phyloP scores from a whole-genome alignment of 2,329 filamentous ascomycete species.

The Septoria linicola region DNA sequence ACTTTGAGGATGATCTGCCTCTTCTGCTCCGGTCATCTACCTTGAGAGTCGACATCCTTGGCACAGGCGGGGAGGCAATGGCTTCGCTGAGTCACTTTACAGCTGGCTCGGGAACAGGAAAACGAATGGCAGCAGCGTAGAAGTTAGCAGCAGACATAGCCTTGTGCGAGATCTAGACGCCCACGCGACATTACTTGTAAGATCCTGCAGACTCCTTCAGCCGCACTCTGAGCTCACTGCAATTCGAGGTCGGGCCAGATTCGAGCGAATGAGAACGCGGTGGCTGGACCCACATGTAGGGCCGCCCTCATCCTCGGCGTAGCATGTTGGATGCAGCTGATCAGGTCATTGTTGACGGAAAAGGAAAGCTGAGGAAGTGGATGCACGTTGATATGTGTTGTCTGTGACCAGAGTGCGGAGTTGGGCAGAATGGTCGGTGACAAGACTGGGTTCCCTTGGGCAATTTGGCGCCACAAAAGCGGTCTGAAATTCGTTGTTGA shows the following conservation, averaged over 20 bases:
- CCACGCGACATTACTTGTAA: slow-evolving; percentile 1
- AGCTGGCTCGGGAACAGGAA: slow-evolving; percentile 10
- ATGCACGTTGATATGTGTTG: background rate
- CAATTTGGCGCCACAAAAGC: slow-evolving; percentile 2
- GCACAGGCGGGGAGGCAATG: slow-evolving; percentile 4
- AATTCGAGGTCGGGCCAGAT: slow-evolving; percentile 1
- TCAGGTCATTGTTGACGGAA: background rate
- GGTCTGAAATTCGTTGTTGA: background rate
- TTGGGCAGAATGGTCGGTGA: background rate
- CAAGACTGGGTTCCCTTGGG: background rate
- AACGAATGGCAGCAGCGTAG: slow-evolving; percentile 13
- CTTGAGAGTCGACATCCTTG: slow-evolving; percentile 35
- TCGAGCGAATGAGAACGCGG: background rate
- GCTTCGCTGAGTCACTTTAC: slow-evolving; percentile 6
- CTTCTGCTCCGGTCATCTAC: slow-evolving; percentile 44
- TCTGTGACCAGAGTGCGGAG: background rate
- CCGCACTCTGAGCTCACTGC: slow-evolving; percentile 13
- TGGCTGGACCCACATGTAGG: slow-evolving; percentile 9
- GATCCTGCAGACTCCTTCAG: slow-evolving; percentile 5
- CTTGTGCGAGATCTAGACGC: slow-evolving; percentile 1
- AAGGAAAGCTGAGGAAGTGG: background rate
- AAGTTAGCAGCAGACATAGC: slow-evolving; percentile 9
- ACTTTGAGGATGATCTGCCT: slow-evolving; percentile 45
- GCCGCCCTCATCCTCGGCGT: slow-evolving; percentile 5
- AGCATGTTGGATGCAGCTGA: background rate